phyloP scores from a whole-genome alignment of 441 rosid species.

The Hura crepitans region DNA sequence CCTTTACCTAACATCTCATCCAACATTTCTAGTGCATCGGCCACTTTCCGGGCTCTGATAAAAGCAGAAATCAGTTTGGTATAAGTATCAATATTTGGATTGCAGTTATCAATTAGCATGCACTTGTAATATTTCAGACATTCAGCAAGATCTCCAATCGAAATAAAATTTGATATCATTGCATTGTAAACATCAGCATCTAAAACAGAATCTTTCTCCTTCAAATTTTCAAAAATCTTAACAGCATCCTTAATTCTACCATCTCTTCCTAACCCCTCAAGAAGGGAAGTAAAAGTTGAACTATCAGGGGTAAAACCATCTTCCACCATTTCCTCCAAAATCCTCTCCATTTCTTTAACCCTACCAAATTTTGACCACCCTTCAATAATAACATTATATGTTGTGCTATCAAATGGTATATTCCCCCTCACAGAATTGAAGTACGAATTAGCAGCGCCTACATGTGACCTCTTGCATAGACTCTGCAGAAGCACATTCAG shows the following conservation, averaged over 20 bases:
- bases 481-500: constrained; percentile 61
- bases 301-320: constrained; percentile 54
- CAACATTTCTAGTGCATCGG: constrained; percentile 81
- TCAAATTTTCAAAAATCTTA: constrained; percentile 49
- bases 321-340: constrained; percentile 57
- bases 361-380: constrained; percentile 81
- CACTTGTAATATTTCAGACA: constrained; percentile 45
- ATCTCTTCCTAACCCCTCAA: constrained; percentile 79
- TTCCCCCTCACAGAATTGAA: constrained; percentile 51
- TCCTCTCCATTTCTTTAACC: constrained; percentile 49
- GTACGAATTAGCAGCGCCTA: constrained; percentile 55
- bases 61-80: constrained; percentile 56
- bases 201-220: constrained; percentile 41
- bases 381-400: constrained; percentile 52
- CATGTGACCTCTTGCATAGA: constrained; percentile 68
- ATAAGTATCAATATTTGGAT: constrained; percentile 60
- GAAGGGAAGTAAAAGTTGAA: constrained; percentile 48
- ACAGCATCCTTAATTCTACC: constrained; percentile 59
- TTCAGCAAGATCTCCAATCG: constrained; percentile 48
- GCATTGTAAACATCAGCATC: constrained; percentile 63
- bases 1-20: constrained; percentile 70
- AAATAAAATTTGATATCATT: constrained; percentile 63
- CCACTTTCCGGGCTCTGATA: constrained; percentile 69
- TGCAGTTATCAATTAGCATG: constrained; percentile 46
- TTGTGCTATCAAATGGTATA: constrained; percentile 39